Conservation (phyloP, 495 filamentous ascomycete genomes). For the Aspergillus incahuasiensis region DNA sequence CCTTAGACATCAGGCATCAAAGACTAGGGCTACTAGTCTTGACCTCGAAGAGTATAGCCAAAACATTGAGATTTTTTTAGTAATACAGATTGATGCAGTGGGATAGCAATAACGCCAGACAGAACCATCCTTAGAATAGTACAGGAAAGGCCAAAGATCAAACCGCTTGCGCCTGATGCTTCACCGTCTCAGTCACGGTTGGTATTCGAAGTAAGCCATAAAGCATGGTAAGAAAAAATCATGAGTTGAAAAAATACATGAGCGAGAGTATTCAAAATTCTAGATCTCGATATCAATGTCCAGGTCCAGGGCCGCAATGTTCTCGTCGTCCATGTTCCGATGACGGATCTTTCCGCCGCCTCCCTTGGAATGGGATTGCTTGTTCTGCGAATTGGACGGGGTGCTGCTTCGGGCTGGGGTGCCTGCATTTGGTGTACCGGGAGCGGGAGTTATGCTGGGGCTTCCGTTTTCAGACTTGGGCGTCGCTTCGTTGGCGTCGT, state of each 20-base stretch:
- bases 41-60: not conserved
- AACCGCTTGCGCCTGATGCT: conserved; percentile 15
- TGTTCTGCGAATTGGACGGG: conserved; percentile 51
- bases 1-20: not conserved
- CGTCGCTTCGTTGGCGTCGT: conserved; percentile 42
- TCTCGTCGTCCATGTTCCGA: conserved; percentile 77
- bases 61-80: conserved; percentile 1
- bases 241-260: not conserved
- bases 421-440: conserved; percentile 22
- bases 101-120: conserved; percentile 10
- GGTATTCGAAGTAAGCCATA: not conserved
- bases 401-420: conserved; percentile 33
- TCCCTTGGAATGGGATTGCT: conserved; percentile 40
- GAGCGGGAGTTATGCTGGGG: conserved; percentile 45
- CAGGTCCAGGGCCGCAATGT: conserved; percentile 74
- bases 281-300: conserved; percentile 76
- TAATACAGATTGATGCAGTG: conserved; percentile 7
- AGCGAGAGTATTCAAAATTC: not conserved
- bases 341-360: conserved; percentile 63
- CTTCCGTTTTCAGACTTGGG: conserved; percentile 34
- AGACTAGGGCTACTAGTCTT: not conserved
- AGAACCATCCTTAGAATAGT: conserved; percentile 14
- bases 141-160: conserved; percentile 11
- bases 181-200: conserved; percentile 1
- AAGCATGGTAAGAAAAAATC: not conserved